Base-by-base conservation (phyloP, 768 basidiomycete species). In the Pleurotus tuber-regium region DNA sequence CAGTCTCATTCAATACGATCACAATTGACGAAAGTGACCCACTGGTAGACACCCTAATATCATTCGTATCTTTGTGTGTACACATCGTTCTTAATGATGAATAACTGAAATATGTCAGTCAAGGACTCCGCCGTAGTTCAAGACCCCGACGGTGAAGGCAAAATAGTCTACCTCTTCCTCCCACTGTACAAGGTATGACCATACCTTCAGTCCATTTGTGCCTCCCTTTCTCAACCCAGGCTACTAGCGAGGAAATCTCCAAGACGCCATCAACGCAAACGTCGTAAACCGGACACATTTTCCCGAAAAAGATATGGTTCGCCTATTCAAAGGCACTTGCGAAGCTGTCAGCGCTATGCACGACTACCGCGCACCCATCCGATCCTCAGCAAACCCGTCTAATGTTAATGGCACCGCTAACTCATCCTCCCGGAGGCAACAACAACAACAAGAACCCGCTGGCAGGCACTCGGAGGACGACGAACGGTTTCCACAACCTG, bases 291-390 rank as follows among this genome's bases (percentile, higher is more conserved):
- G 85, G 23, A 82, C 85, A 35, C 85, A 84, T 52, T 92, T 93
- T 64, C 79, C 92, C 1, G 97, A 99, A 68, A 80, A 80, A 57
- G 88, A 93, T 43, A 90, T 98, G 75, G 75, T 98, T 29, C 79
- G 80, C 39, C 77, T 96, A 30, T 98, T 99, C 78, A 89, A 85
- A 58, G 96, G 96, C 7, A 92, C 96, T 8, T 98, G 96, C 68
- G 81, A 89, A 54, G 97, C 93, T 44, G 83, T 99, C 19, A 84
- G 87, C 29, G 94, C 96, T 1, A 93, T 99, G 90, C 97, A 99
- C 66, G 82, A 82, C 54, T 92, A 92, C 66, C 83, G 80, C 35
- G 80, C 86, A 1, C 74, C 79, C 24, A 66, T 77, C 25, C 70
- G 74, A 16, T 63, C 68, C 18, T 64, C 65, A 28, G 11, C 23